Percentiles rank a stretch among this genome's conserved stretches.
phyloP scores from a whole-genome alignment of 192 early-diverging fungal species.

The Gaertneriomyces semiglobifer region DNA sequence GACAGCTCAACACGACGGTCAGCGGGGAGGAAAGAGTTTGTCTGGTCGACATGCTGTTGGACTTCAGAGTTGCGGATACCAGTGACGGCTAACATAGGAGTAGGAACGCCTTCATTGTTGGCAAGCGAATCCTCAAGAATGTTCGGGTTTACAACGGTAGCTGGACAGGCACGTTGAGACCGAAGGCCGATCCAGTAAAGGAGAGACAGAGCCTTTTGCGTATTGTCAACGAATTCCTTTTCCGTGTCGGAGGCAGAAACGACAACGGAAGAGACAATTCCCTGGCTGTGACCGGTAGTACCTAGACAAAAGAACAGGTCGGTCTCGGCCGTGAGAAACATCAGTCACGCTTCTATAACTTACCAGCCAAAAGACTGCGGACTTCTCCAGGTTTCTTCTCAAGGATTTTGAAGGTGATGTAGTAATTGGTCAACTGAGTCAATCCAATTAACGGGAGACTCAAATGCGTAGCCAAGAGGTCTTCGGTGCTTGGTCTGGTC shows the following conservation, averaged over 20 bases:
- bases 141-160: conserved; percentile 77
- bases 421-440: conserved; percentile 86
- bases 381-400: conserved; percentile 50
- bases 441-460: conserved; percentile 86
- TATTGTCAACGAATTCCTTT: conserved; percentile 71
- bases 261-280: conserved; percentile 79
- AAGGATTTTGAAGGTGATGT: conserved; percentile 69
- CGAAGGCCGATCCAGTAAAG: conserved; percentile 80
- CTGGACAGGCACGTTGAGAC: conserved; percentile 73
- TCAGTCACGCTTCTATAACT: conserved; percentile 16
- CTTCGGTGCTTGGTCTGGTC: conserved; percentile 73
- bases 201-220: conserved; percentile 75
- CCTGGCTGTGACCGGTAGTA: conserved; percentile 88
- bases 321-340: conserved; percentile 3
- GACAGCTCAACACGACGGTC: conserved; percentile 83
- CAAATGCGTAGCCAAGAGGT: conserved; percentile 74
- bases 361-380: conserved; percentile 44
- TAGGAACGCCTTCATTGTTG: conserved; percentile 87
- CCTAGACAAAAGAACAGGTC: conserved; percentile 30
- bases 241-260: conserved; percentile 75
- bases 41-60: conserved; percentile 76
- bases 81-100: conserved; percentile 87
- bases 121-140: conserved; percentile 85
- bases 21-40: conserved; percentile 79
- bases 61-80: conserved; percentile 79